Conservation (phyloP, 1,139 yeast species). For the Yamadazyma mexicana region DNA sequence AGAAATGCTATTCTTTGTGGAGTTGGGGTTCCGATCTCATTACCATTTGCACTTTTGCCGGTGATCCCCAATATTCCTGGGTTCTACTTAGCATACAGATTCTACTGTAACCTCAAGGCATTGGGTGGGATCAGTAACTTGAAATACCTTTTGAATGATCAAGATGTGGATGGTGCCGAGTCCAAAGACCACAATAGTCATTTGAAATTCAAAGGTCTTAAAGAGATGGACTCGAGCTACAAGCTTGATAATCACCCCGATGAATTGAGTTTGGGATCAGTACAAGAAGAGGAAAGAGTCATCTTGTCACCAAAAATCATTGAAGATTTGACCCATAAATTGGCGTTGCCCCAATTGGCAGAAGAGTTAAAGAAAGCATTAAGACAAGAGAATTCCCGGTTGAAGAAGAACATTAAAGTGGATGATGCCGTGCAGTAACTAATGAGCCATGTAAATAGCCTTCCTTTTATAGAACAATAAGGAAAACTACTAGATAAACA, state of each 20-base stretch:
- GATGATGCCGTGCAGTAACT: slow-evolving; percentile 19
- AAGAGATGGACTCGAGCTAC: slow-evolving; percentile 11
- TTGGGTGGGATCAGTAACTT: slow-evolving; percentile 73
- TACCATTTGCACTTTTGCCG: slow-evolving; percentile 82
- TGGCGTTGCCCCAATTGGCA: slow-evolving; percentile 36
- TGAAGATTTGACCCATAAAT: slow-evolving; percentile 26
- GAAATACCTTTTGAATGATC: slow-evolving; percentile 41
- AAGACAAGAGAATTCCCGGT: slow-evolving; percentile 43
- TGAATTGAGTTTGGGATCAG: slow-evolving; percentile 14
- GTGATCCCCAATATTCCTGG: slow-evolving; percentile 96
- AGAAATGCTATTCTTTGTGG: slow-evolving; percentile 47
- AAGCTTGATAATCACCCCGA: slow-evolving; percentile 4
- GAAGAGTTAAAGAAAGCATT: slow-evolving; percentile 47
- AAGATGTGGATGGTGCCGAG: slow-evolving; percentile 6
- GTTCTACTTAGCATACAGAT: slow-evolving; percentile 76
- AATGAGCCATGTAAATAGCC: slow-evolving; percentile 1
- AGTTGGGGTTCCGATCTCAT: slow-evolving; percentile 69
- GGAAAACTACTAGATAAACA: background rate
- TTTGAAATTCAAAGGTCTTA: slow-evolving; percentile 19
- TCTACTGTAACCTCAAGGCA: slow-evolving; percentile 85
- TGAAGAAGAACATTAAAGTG: slow-evolving; percentile 20
- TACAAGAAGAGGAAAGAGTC: slow-evolving; percentile 28
- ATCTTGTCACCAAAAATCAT: slow-evolving; percentile 33
- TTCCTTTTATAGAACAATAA: too few species aligned
- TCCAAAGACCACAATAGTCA: slow-evolving; percentile 6